phyloP scores from a whole-genome alignment of 1,284 basidiomycete species.

The Meripilus lineatus region DNA sequence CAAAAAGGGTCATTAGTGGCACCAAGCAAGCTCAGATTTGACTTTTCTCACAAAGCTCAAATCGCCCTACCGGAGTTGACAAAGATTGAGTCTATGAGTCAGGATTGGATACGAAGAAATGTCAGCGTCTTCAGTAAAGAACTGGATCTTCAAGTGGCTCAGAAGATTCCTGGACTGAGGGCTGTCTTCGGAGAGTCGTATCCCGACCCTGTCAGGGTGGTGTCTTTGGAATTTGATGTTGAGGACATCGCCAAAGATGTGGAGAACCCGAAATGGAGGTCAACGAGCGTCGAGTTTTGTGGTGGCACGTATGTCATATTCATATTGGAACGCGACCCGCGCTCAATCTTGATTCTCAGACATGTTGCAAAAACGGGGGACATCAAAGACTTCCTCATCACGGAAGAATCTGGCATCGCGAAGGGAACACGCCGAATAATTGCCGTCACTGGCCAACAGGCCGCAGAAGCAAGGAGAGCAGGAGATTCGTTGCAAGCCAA shows the following conservation, averaged over 20 bases:
- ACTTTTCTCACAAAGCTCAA: constrained; percentile 95
- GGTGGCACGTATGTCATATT: constrained; percentile 82
- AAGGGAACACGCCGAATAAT: constrained; percentile 96
- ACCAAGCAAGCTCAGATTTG: constrained; percentile 93
- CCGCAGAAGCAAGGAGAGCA: constrained; percentile 71
- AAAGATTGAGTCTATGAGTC: constrained; percentile 82
- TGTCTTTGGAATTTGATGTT: constrained; percentile 83
- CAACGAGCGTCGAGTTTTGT: constrained; percentile 94
- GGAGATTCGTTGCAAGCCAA: constrained; percentile 64
- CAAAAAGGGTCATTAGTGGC: constrained; percentile 98
- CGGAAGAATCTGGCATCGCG: constrained; percentile 95
- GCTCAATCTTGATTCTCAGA: constrained; percentile 33
- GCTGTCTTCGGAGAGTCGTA: constrained; percentile 99
- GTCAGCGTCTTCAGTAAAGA: constrained; percentile 90
- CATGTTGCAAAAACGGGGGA: constrained; percentile 95
- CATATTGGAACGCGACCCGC: constrained; percentile 5
- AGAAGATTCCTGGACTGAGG: constrained; percentile 87
- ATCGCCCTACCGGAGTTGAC: constrained; percentile 71
- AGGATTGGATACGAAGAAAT: constrained; percentile 89
- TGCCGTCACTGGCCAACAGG: constrained; percentile 94
- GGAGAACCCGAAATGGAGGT: constrained; percentile 86
- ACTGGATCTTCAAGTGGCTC: constrained; percentile 75
- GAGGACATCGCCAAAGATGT: constrained; percentile 86
- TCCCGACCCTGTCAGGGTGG: constrained; percentile 95
- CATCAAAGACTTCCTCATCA: constrained; percentile 93